These are phyloP conservation scores for Xylariales sp. DNA, from an alignment of 2,329 filamentous ascomycete species.

Conservation along the genomic window DNA sequence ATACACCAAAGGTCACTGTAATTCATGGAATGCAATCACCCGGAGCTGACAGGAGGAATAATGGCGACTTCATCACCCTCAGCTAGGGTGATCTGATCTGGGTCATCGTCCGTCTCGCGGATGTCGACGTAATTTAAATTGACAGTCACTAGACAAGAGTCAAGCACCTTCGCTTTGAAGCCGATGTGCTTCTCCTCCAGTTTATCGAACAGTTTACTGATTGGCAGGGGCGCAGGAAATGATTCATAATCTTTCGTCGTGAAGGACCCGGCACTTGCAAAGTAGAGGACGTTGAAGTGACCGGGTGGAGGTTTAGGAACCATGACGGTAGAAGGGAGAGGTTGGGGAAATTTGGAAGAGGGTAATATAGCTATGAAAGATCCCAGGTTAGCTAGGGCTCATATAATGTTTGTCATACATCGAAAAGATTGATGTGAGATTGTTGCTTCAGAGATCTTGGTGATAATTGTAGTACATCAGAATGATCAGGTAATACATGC, in stretches of 20 bases:
- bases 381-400: constrained; percentile 5
- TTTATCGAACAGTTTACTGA: constrained; percentile 58
- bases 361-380: neutral
- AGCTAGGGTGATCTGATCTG: constrained; percentile 48
- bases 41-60: constrained; percentile 84
- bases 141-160: constrained; percentile 71
- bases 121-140: constrained; percentile 80
- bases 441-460: constrained; percentile 65
- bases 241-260: constrained; percentile 64
- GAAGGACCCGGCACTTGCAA: constrained; percentile 69
- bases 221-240: constrained; percentile 60
- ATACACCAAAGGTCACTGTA: constrained; percentile 5
- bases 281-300: constrained; percentile 80
- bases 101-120: constrained; percentile 36
- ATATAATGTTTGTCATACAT: constrained; percentile 2
- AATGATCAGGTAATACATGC: constrained; percentile 57
- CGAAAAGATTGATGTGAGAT: constrained; percentile 7
- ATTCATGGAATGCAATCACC: constrained; percentile 45
- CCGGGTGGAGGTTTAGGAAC: constrained; percentile 46
- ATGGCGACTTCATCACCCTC: constrained; percentile 81
- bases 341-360: neutral
- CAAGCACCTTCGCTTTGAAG: constrained; percentile 63
- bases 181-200: constrained; percentile 69
- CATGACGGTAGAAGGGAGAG: constrained; percentile 3
- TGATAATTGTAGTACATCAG: constrained; percentile 58